phyloP scores from a whole-genome alignment of 148 eudicot genomes.

The Nepenthes gracilis region DNA sequence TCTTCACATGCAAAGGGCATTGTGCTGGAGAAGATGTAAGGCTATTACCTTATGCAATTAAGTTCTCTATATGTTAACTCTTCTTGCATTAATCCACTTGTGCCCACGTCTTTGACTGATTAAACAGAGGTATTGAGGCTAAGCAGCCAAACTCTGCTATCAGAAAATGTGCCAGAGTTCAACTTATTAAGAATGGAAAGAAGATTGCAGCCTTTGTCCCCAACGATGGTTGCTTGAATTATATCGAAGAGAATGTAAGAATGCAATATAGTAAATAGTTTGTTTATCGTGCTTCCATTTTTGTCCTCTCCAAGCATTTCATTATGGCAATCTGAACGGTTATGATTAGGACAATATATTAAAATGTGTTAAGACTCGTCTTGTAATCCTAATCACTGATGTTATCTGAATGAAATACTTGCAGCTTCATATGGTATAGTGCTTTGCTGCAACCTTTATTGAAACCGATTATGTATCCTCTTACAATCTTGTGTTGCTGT shows the following conservation, averaged over 20 bases:
- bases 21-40: constrained; percentile 87
- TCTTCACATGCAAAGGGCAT: constrained; percentile 95
- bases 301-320: no score
- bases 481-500: background rate
- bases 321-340: no score
- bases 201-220: constrained; percentile 97
- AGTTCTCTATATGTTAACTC: background rate
- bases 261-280: background rate
- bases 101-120: background rate
- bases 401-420: no score
- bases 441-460: no score
- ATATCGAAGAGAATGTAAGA: constrained; percentile 87
- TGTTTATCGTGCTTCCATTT: no score
- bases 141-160: constrained; percentile 99
- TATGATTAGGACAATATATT: no score
- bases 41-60: background rate
- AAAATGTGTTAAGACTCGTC: no score
- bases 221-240: constrained; percentile 95
- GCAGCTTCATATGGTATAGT: no score
- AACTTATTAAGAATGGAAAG: constrained; percentile 89
- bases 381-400: no score
- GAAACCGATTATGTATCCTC: no score
- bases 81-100: background rate
- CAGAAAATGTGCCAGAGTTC: constrained; percentile 93
- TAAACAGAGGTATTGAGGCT: constrained; percentile 82